Base-by-base conservation (phyloP, 176 grass and related monocot genomes). In the Oryza meridionalis region DNA sequence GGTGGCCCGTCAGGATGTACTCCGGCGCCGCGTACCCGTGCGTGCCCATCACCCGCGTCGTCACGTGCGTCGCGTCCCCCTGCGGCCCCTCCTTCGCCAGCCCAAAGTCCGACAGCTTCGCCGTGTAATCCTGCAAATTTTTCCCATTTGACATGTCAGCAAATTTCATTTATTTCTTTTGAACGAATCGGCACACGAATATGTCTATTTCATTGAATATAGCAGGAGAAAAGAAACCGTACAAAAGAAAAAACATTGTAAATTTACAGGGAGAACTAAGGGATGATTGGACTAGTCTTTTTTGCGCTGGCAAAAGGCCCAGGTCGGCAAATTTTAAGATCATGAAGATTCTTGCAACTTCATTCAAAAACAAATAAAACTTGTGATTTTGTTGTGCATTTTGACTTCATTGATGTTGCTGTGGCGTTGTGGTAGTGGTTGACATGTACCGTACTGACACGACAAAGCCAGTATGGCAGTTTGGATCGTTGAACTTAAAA, bases 11-110 rank as follows among this genome's bases (percentile, higher is more conserved):
- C 73, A 98, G 73, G 75, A 98, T 91, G 82, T 98, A 98, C 87
- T 98, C 96, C 3, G 96, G 96, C 49, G 96, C 92, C 11, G 96
- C 96, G 79, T 98, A 98, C 50, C 92, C 96, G 44, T 98, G 90
- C 8, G 96, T 98, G 83, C 96, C 96, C 92, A 98, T 93, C 44
- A 98, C 88, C 7, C 96, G 87, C 51, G 96, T 98, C 25, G 92
- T 88, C 44, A 95, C 90, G 82, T 95, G 92, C 10, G 92, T 93
- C 65, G 85, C 87, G 68, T 98, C 92, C 0, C 92, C 96, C 65
- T 84, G 78, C 0, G 96, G 96, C 0, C 92, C 96, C 25, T 88
- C 93, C 90, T 98, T 98, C 0, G 93, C 96, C 27, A 98, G 85
- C 31, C 96, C 96, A 44, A 98, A 98, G 50, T 98, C 96, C 1